Conservation (phyloP, 2,329 filamentous ascomycete species). For the Fusarium sororula region DNA sequence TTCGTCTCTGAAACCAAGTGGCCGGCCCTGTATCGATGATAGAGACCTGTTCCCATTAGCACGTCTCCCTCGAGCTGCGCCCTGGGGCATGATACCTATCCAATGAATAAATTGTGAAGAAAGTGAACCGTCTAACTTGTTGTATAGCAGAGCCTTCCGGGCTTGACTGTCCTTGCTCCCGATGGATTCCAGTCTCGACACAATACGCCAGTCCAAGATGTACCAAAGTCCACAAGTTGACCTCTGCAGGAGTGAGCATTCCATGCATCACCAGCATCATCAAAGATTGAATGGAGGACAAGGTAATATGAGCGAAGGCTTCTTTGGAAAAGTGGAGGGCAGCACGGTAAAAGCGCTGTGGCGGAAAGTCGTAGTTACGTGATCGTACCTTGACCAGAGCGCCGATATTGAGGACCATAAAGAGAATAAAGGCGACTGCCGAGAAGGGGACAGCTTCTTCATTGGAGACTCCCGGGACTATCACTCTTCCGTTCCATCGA, state of each 20-base stretch:
- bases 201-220: neutral
- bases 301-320: neutral
- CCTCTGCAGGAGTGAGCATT: neutral
- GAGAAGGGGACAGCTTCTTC: neutral
- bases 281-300: neutral
- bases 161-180: fast-evolving
- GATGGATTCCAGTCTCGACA: neutral
- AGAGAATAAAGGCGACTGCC: neutral
- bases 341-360: neutral
- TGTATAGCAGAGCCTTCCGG: neutral
- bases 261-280: neutral
- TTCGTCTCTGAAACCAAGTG: neutral
- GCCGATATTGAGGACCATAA: neutral
- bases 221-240: neutral
- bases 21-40: neutral
- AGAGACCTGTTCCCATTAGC: too few relatives aligned
- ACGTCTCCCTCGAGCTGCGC: too few relatives aligned
- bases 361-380: neutral
- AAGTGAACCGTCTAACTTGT: neutral
- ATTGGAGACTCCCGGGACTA: neutral
- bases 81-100: neutral
- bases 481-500: neutral
- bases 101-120: neutral
- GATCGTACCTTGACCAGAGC: neutral
- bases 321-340: neutral